Conservation (phyloP, 1,284 basidiomycete genomes). For the Erythrobasidium hasegawianum region DNA sequence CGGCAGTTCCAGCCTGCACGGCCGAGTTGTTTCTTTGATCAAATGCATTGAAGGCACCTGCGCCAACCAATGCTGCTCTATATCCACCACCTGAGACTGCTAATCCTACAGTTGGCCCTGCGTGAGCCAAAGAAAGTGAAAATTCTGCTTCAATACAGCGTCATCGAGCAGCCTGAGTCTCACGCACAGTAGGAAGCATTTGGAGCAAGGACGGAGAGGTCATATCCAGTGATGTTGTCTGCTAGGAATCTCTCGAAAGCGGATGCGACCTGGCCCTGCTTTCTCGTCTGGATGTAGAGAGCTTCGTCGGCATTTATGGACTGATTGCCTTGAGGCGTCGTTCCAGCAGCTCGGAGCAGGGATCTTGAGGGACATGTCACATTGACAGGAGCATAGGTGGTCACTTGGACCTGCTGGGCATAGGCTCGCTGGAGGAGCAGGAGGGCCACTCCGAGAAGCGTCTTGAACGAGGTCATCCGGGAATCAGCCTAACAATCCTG, state of each 20-base stretch:
- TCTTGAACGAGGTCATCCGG: neutral
- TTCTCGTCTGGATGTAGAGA: constrained; percentile 19
- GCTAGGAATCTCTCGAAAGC: constrained; percentile 24
- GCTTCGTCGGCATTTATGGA: constrained; percentile 28
- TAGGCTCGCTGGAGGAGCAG: neutral
- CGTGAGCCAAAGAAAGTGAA: neutral
- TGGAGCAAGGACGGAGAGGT: constrained; percentile 23
- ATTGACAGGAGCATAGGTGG: constrained; percentile 19
- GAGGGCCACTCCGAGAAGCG: neutral
- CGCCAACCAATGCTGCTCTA: constrained; percentile 60
- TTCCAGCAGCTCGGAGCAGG: constrained; percentile 22
- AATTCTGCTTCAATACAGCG: neutral
- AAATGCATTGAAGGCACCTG: constrained; percentile 58
- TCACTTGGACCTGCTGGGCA: constrained; percentile 1
- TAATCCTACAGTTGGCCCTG: constrained; percentile 32
- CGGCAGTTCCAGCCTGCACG: constrained; percentile 60
- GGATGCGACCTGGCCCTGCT: constrained; percentile 18
- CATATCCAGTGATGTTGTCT: constrained; percentile 33
- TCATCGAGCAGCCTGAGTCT: neutral
- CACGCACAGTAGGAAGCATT: constrained; percentile 30
- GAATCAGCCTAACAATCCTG: too few species aligned
- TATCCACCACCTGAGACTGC: constrained; percentile 50
- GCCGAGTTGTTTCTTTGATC: constrained; percentile 61
- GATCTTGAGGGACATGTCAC: constrained; percentile 33
- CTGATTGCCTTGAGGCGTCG: constrained; percentile 11